phyloP scores from a whole-genome alignment of 495 filamentous ascomycete genomes.

The Annulohypoxylon moriforme region DNA sequence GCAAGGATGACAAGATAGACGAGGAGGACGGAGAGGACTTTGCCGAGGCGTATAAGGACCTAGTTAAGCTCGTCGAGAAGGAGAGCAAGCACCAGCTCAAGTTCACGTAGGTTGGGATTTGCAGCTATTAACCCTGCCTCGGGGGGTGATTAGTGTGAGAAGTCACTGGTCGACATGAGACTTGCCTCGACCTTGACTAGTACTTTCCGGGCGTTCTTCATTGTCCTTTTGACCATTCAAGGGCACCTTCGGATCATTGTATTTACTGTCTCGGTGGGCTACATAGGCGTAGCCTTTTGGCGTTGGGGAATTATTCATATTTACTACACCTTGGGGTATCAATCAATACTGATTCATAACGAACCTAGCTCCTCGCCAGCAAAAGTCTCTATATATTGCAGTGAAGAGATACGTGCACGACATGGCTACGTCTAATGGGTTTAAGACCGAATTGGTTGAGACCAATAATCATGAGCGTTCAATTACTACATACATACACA shows the following conservation, averaged over 20 bases:
- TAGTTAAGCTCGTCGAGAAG: conserved; percentile 79
- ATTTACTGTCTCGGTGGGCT: conserved; percentile 40
- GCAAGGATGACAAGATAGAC: conserved; percentile 56
- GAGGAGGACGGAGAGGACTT: conserved; percentile 70
- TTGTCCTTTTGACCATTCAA: conserved; percentile 23
- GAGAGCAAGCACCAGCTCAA: conserved; percentile 60
- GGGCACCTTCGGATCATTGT: conserved; percentile 31
- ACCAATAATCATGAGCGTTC: conserved; percentile 5
- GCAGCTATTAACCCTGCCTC: background rate
- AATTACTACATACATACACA: conserved; percentile 31
- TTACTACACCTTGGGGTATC: conserved; percentile 18
- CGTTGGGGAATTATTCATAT: conserved; percentile 37
- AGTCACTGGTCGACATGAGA: background rate
- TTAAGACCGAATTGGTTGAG: background rate
- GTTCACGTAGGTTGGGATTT: conserved; percentile 25
- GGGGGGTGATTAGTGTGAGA: background rate
- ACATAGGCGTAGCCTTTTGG: conserved; percentile 39
- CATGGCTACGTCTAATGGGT: background rate
- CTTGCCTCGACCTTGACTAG: background rate
- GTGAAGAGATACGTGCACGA: background rate
- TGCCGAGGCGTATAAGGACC: conserved; percentile 75
- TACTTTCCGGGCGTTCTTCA: conserved; percentile 20
- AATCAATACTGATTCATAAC: conserved; percentile 34
- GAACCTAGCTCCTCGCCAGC: background rate
- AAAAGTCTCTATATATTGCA: background rate